Evolutionary conservation across 345 rosid species (phyloP), one percentile per base, ranked within the genome.

Genomic region (Alliaria petiolata): DNA sequence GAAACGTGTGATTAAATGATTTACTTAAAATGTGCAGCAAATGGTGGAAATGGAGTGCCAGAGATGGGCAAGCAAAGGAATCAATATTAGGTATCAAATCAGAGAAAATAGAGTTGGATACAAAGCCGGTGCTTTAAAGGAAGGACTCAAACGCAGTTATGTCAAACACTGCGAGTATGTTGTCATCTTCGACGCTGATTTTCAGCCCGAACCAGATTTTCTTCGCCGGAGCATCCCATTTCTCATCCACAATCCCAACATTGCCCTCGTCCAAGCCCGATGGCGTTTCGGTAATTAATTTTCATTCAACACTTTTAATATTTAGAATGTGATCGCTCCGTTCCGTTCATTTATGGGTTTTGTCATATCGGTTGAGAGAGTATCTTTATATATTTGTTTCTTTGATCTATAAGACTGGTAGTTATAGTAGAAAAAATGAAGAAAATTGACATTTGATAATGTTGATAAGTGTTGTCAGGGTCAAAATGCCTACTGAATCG

Each of bases 91-190:
- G 77, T 95, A 95, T 78, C 98, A 95, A 80, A 95, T 95, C 57
- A 87, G 99, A 81, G 99, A 95, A 38, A 86, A 74, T 4, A 80
- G 99, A 65, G 86, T 76, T 49, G 99, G 99, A 0, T 95, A 95
- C 87, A 95, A 95, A 66, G 95, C 99, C 0, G 99, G 99, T n/a
- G 99, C 99, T 35, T 80, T 95, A 10, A 92, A 86, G 69, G 99
- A 95, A 87, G 99, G 99, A 0, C 79, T 95, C 7, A 95, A 90
- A 74, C 76, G 99, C n/a, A 86, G 89, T 78, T 95, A 95, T 64
- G 99, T 89, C 11, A 90, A 95, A 70, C 88, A 95, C 55, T 95
- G 99, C 40, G 98, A 95, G 50, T 92, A 77, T 67, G 99, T 95
- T 5, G 88, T 82, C 80, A 95, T 95, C 38, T 84, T 95, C 71